phyloP scores from a whole-genome alignment of 306 rosid genomes.

The Acacia acuminata region DNA sequence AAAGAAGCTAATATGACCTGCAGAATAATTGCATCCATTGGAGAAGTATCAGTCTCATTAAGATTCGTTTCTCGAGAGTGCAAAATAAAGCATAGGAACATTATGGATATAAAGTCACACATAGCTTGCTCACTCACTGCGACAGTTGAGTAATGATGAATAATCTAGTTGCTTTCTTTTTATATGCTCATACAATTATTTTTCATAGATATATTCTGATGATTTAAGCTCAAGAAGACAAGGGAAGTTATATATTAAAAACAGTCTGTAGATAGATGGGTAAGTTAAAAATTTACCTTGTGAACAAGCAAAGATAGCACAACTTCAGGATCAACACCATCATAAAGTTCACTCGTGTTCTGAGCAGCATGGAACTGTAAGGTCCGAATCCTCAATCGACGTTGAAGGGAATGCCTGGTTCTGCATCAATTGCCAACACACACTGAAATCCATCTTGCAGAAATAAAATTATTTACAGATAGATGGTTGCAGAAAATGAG shows the following conservation, averaged over 20 bases:
- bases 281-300: constrained; percentile 62
- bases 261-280: not conserved
- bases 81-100: not conserved
- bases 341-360: constrained; percentile 74
- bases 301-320: constrained; percentile 84
- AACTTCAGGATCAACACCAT: constrained; percentile 89
- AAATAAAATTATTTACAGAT: constrained; percentile 25
- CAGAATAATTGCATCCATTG: constrained; percentile 22
- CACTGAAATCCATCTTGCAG: constrained; percentile 23
- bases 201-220: not conserved
- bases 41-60: not conserved
- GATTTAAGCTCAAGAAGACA: constrained; percentile 25
- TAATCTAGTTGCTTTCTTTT: not conserved
- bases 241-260: not conserved
- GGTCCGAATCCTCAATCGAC: constrained; percentile 84
- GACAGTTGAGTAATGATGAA: not conserved
- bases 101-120: not conserved
- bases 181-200: not conserved
- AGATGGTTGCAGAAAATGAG: constrained; percentile 21
- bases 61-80: not conserved
- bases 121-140: not conserved
- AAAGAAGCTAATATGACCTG: constrained; percentile 90
- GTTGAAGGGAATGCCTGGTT: constrained; percentile 73
- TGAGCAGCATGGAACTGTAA: constrained; percentile 80
- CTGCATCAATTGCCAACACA: constrained; percentile 50